These are phyloP conservation scores for Didymosphaeria variabile DNA, from an alignment of 2,329 filamentous ascomycete species.

Conservation along the genomic window DNA sequence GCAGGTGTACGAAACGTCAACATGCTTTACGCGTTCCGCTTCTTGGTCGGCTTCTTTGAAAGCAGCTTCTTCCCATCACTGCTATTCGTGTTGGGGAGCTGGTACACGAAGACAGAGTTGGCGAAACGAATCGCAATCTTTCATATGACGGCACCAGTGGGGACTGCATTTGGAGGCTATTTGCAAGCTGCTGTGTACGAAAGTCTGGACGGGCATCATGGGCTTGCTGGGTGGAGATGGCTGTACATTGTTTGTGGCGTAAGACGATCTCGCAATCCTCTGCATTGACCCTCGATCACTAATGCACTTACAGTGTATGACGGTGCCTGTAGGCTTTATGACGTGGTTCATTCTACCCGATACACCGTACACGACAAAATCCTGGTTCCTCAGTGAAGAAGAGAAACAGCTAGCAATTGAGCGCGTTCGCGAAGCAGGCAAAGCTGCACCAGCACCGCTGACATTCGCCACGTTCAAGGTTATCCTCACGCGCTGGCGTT, in stretches of 20 bases:
- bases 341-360: constrained; percentile 40
- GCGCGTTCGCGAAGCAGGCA: constrained; percentile 33
- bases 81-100: constrained; percentile 7
- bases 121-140: constrained; percentile 6
- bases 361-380: constrained; percentile 35
- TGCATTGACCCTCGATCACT: neutral
- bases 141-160: constrained; percentile 1
- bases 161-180: neutral
- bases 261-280: neutral
- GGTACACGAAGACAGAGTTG: constrained; percentile 9
- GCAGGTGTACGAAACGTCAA: constrained; percentile 27
- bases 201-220: neutral
- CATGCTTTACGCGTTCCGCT: constrained; percentile 48
- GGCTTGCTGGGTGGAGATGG: neutral
- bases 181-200: neutral
- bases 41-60: constrained; percentile 17
- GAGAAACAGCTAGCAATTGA: constrained; percentile 32
- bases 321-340: constrained; percentile 37
- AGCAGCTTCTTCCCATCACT: constrained; percentile 13
- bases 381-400: constrained; percentile 36
- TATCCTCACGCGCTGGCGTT: constrained; percentile 29
- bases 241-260: constrained; percentile 2
- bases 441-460: constrained; percentile 34
- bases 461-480: constrained; percentile 30
- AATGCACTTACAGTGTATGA: constrained; percentile 31